Conservation (phyloP, 148 eudicot species). For the Dysphania ambrosioides region DNA sequence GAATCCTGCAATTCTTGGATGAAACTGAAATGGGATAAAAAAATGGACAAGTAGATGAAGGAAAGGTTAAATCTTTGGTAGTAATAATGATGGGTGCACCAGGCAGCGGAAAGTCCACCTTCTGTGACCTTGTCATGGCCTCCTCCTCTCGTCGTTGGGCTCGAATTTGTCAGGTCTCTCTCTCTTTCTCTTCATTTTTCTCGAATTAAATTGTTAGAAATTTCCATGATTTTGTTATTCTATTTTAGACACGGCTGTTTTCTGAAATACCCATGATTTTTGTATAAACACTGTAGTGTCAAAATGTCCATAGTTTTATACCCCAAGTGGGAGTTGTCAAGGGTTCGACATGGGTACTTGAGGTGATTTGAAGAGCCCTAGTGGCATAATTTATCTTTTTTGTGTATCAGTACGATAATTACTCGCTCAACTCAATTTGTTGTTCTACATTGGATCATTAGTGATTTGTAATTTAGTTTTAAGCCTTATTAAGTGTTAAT, state of each 20-base stretch:
- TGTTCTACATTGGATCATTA: not conserved
- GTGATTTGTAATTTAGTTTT: not conserved
- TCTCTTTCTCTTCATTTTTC: not conserved
- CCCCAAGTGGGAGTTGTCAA: too few species aligned
- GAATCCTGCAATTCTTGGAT: not conserved
- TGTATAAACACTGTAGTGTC: too few species aligned
- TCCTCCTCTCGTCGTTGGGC: constrained; percentile 66
- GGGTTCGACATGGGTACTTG: too few species aligned
- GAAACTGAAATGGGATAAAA: not conserved
- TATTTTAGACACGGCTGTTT: too few species aligned
- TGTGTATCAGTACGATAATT: too few species aligned
- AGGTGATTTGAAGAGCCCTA: too few species aligned
- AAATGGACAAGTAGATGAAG: constrained; percentile 27
- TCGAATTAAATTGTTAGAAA: not conserved
- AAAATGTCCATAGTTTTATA: too few species aligned
- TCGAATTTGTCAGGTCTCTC: constrained; percentile 85
- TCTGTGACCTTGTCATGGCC: constrained; percentile 59
- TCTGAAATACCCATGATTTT: too few species aligned
- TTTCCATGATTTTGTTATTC: not conserved
- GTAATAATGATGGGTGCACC: constrained; percentile 82
- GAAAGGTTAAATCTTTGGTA: constrained; percentile 37
- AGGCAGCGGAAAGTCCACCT: constrained; percentile 96
- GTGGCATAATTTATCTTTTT: too few species aligned
- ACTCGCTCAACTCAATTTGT: too few species aligned
- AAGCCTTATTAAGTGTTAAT: not conserved